Conservation (phyloP, 495 filamentous ascomycete genomes). For the Aspergillus leporis region DNA sequence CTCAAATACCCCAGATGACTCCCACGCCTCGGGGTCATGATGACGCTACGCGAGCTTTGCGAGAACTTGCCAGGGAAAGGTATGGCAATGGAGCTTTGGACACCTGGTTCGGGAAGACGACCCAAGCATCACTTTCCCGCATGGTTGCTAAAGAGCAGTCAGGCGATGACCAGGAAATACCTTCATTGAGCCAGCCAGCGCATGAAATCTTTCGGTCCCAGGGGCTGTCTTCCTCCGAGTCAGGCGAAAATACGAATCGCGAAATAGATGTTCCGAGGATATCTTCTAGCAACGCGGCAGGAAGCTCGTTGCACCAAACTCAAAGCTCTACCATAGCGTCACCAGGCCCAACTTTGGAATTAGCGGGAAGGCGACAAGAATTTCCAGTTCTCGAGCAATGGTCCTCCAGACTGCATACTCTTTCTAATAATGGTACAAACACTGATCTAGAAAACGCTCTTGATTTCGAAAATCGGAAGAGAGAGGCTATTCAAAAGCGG, state of each 20-base stretch:
- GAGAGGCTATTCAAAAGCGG: conserved; percentile 33
- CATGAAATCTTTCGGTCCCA: conserved; percentile 25
- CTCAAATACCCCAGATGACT: not conserved
- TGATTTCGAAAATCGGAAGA: conserved; percentile 46
- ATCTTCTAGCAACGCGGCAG: not conserved
- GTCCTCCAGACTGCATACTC: conserved; percentile 37
- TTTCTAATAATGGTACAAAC: conserved; percentile 13
- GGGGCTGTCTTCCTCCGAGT: not conserved
- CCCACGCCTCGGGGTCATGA: not conserved
- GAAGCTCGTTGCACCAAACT: not conserved
- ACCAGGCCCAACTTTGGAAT: not conserved
- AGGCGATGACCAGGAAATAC: conserved; percentile 10
- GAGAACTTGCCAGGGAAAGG: conserved; percentile 32
- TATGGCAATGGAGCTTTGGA: conserved; percentile 45
- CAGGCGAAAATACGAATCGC: not conserved
- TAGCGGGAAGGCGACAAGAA: conserved; percentile 26
- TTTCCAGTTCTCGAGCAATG: conserved; percentile 43
- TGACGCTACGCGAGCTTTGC: conserved; percentile 16
- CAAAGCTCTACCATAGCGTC: not conserved
- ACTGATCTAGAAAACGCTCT: conserved; percentile 37
- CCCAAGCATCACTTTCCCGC: conserved; percentile 20
- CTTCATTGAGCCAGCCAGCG: conserved; percentile 27
- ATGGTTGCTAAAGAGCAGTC: not conserved
- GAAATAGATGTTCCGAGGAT: not conserved
- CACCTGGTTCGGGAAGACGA: conserved; percentile 38